Conservation (phyloP, 2,329 filamentous ascomycete genomes). For the Penicillium corylophilum region DNA sequence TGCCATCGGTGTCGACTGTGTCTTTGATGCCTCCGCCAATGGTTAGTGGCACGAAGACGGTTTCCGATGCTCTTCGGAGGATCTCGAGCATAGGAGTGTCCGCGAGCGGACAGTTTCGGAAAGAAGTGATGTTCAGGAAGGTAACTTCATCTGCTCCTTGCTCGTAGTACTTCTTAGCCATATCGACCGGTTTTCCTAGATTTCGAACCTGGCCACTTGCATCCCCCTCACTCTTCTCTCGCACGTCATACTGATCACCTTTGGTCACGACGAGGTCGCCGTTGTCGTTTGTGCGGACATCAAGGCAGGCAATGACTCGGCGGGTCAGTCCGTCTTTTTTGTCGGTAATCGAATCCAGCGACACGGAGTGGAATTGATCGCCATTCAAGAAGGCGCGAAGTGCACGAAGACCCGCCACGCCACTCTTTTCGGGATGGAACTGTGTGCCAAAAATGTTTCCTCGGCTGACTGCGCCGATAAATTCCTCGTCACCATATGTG, state of each 20-base stretch:
- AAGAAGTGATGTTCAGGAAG: constrained; percentile 97
- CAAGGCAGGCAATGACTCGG: constrained; percentile 90
- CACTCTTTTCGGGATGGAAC: constrained; percentile 97
- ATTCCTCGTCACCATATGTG: constrained; percentile 82
- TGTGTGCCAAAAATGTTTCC: constrained; percentile 88
- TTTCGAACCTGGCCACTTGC: constrained; percentile 71
- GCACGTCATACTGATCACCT: constrained; percentile 97
- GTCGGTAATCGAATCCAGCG: constrained; percentile 21
- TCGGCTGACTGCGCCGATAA: constrained; percentile 84
- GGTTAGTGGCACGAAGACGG: constrained; percentile 93
- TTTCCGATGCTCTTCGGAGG: constrained; percentile 77
- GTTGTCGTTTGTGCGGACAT: constrained; percentile 89
- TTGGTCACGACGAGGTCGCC: constrained; percentile 97
- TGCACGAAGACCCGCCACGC: constrained; percentile 79
- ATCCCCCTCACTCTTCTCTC: constrained; percentile 71
- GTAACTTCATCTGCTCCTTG: constrained; percentile 96
- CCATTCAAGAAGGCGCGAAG: constrained; percentile 85
- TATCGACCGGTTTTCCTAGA: constrained; percentile 92
- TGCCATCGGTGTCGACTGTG: constrained; percentile 84
- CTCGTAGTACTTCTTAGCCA: constrained; percentile 91
- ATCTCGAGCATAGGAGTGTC: constrained; percentile 97
- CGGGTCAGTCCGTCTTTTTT: constrained; percentile 72
- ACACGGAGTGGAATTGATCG: constrained; percentile 57
- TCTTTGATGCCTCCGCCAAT: constrained; percentile 95
- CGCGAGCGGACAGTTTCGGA: constrained; percentile 88